Percentiles rank a stretch among this genome's conserved stretches.
phyloP scores from a whole-genome alignment of 495 filamentous ascomycete genomes.

The Xylaria flabelliformis region DNA sequence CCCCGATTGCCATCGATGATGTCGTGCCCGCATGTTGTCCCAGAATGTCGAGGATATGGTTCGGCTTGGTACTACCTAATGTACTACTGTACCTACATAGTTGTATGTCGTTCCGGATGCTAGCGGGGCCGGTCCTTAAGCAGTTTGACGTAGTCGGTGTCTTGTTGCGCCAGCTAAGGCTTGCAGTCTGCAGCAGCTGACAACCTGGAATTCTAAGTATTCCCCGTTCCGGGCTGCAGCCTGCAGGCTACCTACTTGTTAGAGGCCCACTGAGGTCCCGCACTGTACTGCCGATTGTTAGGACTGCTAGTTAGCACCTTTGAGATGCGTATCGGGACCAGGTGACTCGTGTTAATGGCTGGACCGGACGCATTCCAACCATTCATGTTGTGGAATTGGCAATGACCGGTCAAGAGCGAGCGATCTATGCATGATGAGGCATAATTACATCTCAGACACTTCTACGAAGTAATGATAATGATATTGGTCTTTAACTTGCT shows the following conservation, averaged over 20 bases:
- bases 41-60: neutral
- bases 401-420: neutral
- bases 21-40: neutral
- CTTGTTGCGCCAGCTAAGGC: constrained; percentile 7
- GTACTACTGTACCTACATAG: too few relatives aligned
- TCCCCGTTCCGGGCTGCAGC: neutral
- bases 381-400: constrained; percentile 1
- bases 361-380: neutral
- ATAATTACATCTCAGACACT: neutral
- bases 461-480: neutral
- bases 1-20: constrained; percentile 9
- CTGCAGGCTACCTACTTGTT: neutral
- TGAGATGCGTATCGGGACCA: neutral
- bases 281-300: neutral
- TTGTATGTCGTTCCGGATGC: neutral
- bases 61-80: neutral
- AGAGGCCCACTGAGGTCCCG: neutral
- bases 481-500: neutral
- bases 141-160: neutral
- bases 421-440: neutral
- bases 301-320: too few relatives aligned
- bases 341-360: constrained; percentile 5
- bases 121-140: neutral
- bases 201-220: too few relatives aligned
- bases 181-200: constrained; percentile 13